A percentile compares a stretch with the other conserved stretches of the same genome.
Conservation (phyloP, 2,329 filamentous ascomycete species). For the Alternaria brassicicola region DNA sequence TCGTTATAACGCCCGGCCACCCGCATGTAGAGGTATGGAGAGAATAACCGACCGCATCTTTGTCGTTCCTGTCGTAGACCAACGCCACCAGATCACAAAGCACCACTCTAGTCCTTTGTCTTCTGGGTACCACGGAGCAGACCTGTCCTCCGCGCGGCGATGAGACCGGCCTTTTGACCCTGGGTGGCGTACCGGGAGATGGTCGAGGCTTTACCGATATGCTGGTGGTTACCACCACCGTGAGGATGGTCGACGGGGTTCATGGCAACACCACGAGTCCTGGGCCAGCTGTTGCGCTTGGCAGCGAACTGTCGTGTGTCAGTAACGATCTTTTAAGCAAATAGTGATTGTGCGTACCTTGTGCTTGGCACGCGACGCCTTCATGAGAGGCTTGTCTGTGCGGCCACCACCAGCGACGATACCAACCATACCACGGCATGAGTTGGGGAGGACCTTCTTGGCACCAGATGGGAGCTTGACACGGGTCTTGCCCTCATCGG, state of each 20-base stretch:
- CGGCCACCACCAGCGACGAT: constrained; percentile 99
- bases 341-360: constrained; percentile 57
- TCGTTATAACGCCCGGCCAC: constrained; percentile 49
- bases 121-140: constrained; percentile 99
- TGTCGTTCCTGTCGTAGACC: constrained; percentile 35
- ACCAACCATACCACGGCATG: constrained; percentile 96
- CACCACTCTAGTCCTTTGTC: constrained; percentile 77
- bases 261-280: constrained; percentile 99
- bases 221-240: constrained; percentile 96
- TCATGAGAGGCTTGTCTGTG: constrained; percentile 99
- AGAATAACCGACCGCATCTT: constrained; percentile 46
- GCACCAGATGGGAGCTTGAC: constrained; percentile 98
- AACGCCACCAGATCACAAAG: constrained; percentile 33
- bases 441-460: constrained; percentile 98
- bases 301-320: constrained; percentile 74
- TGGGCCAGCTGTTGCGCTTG: constrained; percentile 99
- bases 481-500: constrained; percentile 92
- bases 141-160: constrained; percentile 99
- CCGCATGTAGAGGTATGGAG: constrained; percentile 46
- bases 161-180: constrained; percentile 99
- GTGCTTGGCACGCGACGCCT: constrained; percentile 99
- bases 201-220: constrained; percentile 99
- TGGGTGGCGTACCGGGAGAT: constrained; percentile 97
- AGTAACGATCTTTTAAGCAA: not conserved
- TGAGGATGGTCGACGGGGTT: constrained; percentile 96